These are phyloP conservation scores for Beauveria sp. DNA, from an alignment of 2,329 filamentous ascomycete species.

Conservation along the genomic window DNA sequence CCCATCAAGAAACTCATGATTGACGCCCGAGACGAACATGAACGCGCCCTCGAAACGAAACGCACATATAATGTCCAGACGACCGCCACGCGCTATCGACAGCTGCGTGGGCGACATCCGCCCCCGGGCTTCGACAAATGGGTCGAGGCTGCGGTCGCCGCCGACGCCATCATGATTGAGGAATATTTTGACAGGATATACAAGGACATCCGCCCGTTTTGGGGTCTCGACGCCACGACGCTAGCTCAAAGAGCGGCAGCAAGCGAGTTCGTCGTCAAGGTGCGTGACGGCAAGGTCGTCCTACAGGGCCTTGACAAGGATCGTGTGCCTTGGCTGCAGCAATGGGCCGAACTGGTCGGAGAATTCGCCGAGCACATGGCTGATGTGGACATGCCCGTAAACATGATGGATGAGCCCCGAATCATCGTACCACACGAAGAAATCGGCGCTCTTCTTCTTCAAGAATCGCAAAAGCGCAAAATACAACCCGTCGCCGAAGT, in stretches of 20 bases:
- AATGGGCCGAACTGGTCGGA: slow-evolving; percentile 41
- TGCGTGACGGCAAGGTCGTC: slow-evolving; percentile 37
- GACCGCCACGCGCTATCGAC: slow-evolving; percentile 48
- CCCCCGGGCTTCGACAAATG: slow-evolving; percentile 57
- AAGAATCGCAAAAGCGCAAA: slow-evolving; percentile 36
- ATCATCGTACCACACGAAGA: slow-evolving; percentile 53
- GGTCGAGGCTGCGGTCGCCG: slow-evolving; percentile 45
- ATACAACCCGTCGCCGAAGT: slow-evolving; percentile 36
- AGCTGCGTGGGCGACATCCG: slow-evolving; percentile 50
- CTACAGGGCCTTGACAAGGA: slow-evolving; percentile 31
- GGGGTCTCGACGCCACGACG: slow-evolving; percentile 42
- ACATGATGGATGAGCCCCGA: slow-evolving; percentile 55
- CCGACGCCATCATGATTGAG: slow-evolving; percentile 50
- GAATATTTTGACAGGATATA: slow-evolving; percentile 59
- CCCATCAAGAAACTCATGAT: slow-evolving; percentile 45
- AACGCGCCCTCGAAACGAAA: slow-evolving; percentile 29
- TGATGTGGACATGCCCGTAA: slow-evolving; percentile 61
- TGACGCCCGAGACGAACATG: slow-evolving; percentile 37
- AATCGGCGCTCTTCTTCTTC: slow-evolving; percentile 41
- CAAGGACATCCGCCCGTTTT: slow-evolving; percentile 54
- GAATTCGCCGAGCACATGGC: slow-evolving; percentile 48
- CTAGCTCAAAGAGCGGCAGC: slow-evolving; percentile 31
- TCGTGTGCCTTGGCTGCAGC: slow-evolving; percentile 37
- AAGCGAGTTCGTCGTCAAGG: slow-evolving; percentile 39
- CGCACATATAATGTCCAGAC: slow-evolving; percentile 41